Evolutionary conservation across 352 stramenopile species (phyloP).

Genomic region (Plasmopara viticola): DNA sequence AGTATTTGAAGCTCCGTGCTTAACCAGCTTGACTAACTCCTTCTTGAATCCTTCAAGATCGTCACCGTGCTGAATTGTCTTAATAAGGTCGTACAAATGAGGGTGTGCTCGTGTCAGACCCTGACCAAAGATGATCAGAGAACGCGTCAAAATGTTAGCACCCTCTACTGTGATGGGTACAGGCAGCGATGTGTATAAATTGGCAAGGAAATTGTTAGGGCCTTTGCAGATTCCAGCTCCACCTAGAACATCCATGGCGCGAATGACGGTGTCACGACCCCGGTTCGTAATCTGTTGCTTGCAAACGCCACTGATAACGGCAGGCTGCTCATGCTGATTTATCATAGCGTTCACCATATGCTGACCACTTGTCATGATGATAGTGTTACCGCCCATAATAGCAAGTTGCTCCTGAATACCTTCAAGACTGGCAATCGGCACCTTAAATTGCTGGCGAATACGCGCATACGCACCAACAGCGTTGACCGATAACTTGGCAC

Average conservation of each 20-base stretch:
- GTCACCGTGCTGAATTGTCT: constrained; percentile 93
- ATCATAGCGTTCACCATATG: constrained; percentile 99
- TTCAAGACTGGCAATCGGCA: constrained; percentile 96
- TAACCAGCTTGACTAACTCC: constrained; percentile 92
- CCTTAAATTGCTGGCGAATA: constrained; percentile 98
- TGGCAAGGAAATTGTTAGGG: constrained; percentile 94
- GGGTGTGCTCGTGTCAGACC: constrained; percentile 96
- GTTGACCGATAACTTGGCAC: constrained; percentile 88
- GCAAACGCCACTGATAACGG: constrained; percentile 97
- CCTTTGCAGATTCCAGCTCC: constrained; percentile 96
- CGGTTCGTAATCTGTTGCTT: constrained; percentile 98
- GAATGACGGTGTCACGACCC: constrained; percentile 93
- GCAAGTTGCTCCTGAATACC: constrained; percentile 97
- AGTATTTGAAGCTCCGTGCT: constrained; percentile 92
- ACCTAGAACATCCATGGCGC: constrained; percentile 96
- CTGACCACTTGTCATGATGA: constrained; percentile 93
- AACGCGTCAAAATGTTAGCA: constrained; percentile 97
- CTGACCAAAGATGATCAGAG: constrained; percentile 97
- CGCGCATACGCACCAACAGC: constrained; percentile 93
- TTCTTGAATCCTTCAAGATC: constrained; percentile 92
- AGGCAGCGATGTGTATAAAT: constrained; percentile 94
- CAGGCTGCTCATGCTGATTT: constrained; percentile 97
- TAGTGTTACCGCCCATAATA: constrained; percentile 88
- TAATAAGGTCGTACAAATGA: constrained; percentile 96
- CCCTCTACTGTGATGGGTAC: constrained; percentile 98